Percentiles rank a stretch among this genome's conserved stretches.
Evolutionary conservation across 192 early-diverging fungal genomes (phyloP).

Genomic region (Gorgonomyces haynaldii): DNA sequence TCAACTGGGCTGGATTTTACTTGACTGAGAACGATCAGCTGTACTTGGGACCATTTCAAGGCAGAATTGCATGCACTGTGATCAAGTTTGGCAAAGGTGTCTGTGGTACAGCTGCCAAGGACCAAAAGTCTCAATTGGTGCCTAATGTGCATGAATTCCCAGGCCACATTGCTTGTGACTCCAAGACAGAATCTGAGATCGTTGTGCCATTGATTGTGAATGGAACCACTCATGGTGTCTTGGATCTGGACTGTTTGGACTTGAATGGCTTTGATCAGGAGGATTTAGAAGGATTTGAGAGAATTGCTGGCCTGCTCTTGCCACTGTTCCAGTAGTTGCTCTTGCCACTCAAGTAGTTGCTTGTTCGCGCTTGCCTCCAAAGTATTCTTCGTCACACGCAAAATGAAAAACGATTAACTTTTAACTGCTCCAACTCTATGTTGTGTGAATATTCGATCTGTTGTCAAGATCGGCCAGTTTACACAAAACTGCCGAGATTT

Average conservation of each 20-base stretch:
- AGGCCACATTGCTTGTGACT: constrained; percentile 88
- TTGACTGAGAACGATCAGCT: constrained; percentile 30
- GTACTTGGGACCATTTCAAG: constrained; percentile 85
- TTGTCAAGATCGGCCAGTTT: too few relatives aligned
- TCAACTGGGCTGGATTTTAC: constrained; percentile 72
- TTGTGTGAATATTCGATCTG: too few relatives aligned
- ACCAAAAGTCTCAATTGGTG: constrained; percentile 47
- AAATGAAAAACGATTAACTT: too few relatives aligned
- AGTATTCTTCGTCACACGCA: too few relatives aligned
- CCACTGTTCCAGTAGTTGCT: too few relatives aligned
- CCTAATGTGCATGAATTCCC: constrained; percentile 69
- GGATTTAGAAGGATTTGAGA: constrained; percentile 25
- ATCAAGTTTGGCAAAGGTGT: constrained; percentile 78
- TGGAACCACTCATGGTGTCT: constrained; percentile 16
- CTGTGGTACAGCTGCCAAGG: constrained; percentile 72
- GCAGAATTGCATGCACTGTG: constrained; percentile 70
- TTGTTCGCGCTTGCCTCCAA: too few relatives aligned
- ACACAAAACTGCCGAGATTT: too few relatives aligned
- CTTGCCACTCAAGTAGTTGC: too few relatives aligned
- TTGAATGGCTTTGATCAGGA: constrained; percentile 25
- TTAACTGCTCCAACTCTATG: too few relatives aligned
- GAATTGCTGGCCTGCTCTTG: too few relatives aligned
- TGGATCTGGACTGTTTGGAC: constrained; percentile 34
- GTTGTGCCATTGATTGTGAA: constrained; percentile 62
- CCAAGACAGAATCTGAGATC: constrained; percentile 71